Conservation (phyloP, 1,284 basidiomycete species). For the Laetiporus sulphureus region DNA sequence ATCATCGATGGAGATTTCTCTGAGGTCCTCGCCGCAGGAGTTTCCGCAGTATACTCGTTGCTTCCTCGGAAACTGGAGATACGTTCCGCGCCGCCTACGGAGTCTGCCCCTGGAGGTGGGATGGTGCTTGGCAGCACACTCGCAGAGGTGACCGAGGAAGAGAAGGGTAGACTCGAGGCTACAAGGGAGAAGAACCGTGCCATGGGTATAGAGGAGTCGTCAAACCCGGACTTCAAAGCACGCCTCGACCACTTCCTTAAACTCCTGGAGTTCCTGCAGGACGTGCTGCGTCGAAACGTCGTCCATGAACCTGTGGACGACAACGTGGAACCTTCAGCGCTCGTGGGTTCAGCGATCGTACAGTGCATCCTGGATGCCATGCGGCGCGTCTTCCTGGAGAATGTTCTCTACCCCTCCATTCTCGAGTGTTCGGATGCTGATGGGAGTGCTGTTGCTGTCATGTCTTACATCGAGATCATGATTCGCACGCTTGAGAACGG, state of each 20-base stretch:
- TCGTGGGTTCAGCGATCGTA: conserved; percentile 73
- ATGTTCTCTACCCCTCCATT: conserved; percentile 89
- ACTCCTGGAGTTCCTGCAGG: conserved; percentile 88
- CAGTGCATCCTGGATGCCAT: conserved; percentile 80
- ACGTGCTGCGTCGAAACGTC: conserved; percentile 68
- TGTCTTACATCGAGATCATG: conserved; percentile 94
- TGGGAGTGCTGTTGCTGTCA: conserved; percentile 92
- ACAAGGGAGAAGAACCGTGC: conserved; percentile 47
- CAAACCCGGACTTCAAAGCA: conserved; percentile 68
- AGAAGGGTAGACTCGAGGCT: conserved; percentile 46
- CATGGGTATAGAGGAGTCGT: conserved; percentile 70
- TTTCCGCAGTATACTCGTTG: conserved; percentile 91
- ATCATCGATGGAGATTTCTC: conserved; percentile 95
- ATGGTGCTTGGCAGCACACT: conserved; percentile 64
- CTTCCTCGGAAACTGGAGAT: conserved; percentile 84
- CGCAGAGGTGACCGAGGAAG: conserved; percentile 38
- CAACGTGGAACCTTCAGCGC: conserved; percentile 45
- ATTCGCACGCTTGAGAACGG: conserved; percentile 72
- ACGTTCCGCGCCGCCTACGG: conserved; percentile 37
- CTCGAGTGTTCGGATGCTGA: conserved; percentile 90
- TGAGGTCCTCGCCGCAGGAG: conserved; percentile 89
- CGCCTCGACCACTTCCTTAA: conserved; percentile 87
- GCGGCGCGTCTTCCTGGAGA: conserved; percentile 85
- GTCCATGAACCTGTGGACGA: conserved; percentile 32
- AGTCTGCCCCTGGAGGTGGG: conserved; percentile 33